Conservation (phyloP, 208 protist species). For the Crithidia sp. region DNA sequence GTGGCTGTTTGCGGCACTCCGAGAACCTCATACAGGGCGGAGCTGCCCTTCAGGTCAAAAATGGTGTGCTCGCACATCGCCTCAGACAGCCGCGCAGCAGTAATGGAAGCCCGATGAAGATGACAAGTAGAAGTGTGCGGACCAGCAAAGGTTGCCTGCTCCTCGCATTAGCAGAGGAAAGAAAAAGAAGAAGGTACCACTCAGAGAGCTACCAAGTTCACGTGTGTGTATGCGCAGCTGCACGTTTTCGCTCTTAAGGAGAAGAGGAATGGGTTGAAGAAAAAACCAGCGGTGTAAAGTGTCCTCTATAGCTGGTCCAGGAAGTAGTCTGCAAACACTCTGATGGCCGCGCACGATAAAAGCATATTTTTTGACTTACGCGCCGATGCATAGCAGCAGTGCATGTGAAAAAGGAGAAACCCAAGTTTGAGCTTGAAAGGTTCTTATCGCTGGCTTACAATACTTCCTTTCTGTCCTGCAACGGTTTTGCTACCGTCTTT, state of each 20-base stretch:
- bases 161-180: background rate
- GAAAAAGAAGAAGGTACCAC: background rate
- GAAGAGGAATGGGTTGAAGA: background rate
- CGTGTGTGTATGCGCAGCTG: too few species aligned
- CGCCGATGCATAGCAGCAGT: too few species aligned
- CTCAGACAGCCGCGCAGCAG: background rate
- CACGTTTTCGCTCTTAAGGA: background rate
- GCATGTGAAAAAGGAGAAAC: too few species aligned
- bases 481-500: too few species aligned
- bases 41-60: constrained; percentile 78
- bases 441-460: too few species aligned
- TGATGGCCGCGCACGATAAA: too few species aligned
- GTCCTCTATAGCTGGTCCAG: too few species aligned
- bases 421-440: too few species aligned
- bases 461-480: too few species aligned
- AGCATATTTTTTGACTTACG: too few species aligned
- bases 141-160: background rate
- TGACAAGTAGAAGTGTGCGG: background rate
- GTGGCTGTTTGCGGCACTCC: constrained; percentile 57
- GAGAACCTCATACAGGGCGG: constrained; percentile 82
- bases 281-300: background rate
- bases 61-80: constrained; percentile 33
- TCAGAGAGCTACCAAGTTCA: background rate
- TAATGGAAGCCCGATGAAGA: background rate
- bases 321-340: too few species aligned